phyloP scores from a whole-genome alignment of 2,329 filamentous ascomycete species.

The Diaporthe vaccinii region DNA sequence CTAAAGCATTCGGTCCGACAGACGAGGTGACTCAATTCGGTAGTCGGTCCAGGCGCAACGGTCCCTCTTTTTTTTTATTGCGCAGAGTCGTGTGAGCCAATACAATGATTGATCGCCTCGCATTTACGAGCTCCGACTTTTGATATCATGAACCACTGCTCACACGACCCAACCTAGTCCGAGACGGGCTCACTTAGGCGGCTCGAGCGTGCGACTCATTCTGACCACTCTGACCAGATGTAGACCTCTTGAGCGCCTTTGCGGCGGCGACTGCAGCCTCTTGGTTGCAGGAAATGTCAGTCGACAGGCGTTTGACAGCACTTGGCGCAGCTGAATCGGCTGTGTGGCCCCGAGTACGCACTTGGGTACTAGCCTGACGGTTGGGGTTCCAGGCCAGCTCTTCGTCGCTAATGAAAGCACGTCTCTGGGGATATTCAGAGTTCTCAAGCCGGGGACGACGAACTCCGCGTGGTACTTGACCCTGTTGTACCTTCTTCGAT shows the following conservation, averaged over 20 bases:
- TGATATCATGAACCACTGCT: neutral
- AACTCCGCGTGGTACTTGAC: neutral
- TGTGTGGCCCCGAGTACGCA: neutral
- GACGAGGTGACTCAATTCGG: neutral
- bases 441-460: neutral
- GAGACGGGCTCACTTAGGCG: neutral
- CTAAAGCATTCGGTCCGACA: neutral
- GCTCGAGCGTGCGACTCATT: neutral
- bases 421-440: neutral
- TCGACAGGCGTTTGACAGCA: neutral
- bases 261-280: constrained; percentile 3
- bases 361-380: neutral
- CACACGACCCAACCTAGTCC: too few relatives aligned
- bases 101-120: neutral
- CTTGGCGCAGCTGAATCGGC: neutral
- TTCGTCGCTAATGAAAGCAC: constrained; percentile 10
- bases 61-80: neutral
- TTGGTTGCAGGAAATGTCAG: neutral
- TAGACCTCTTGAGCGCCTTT: neutral
- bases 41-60: neutral
- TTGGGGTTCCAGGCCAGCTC: neutral
- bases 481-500: constrained; percentile 19
- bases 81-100: neutral
- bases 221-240: neutral
- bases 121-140: neutral